Percentiles rank a stretch among this genome's conserved stretches.
Evolutionary conservation across 805 yeast species (phyloP).

Genomic region (Barnettozyma wickerhamii): DNA sequence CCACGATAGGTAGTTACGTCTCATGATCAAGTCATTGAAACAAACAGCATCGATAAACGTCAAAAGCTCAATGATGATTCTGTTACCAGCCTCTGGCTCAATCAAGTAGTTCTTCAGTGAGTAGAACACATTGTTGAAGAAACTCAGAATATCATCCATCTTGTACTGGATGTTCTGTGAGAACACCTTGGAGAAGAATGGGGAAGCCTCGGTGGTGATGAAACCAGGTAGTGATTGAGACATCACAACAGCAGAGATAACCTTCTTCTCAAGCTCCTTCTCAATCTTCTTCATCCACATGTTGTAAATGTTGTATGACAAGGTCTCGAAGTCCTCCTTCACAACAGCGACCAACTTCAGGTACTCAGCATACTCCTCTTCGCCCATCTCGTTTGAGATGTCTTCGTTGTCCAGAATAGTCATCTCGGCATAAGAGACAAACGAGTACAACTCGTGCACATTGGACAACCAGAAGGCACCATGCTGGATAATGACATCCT

Average conservation of each 20-base stretch:
- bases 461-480: conserved; percentile 98
- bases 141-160: conserved; percentile 91
- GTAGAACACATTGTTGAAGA: conserved; percentile 88
- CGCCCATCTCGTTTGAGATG: conserved; percentile 78
- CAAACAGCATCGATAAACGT: conserved; percentile 88
- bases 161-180: conserved; percentile 66
- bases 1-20: conserved; percentile 94
- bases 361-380: conserved; percentile 85
- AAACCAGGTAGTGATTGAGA: conserved; percentile 97
- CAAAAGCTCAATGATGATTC: conserved; percentile 77
- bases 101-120: conserved; percentile 88
- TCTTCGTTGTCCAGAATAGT: conserved; percentile 85
- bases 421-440: conserved; percentile 88
- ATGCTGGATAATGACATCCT: conserved; percentile 71
- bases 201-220: conserved; percentile 74
- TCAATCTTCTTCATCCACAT: conserved; percentile 97
- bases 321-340: conserved; percentile 88
- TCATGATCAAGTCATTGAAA: conserved; percentile 92
- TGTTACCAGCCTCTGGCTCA: conserved; percentile 79
- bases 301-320: conserved; percentile 90
- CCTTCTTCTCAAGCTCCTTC: conserved; percentile 84
- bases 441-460: conserved; percentile 91
- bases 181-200: conserved; percentile 81
- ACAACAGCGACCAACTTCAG: conserved; percentile 84
- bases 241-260: conserved; percentile 89